These are phyloP conservation scores for Colletotrichum nymphaeae DNA, from an alignment of 2,329 filamentous ascomycete species.

Conservation along the genomic window DNA sequence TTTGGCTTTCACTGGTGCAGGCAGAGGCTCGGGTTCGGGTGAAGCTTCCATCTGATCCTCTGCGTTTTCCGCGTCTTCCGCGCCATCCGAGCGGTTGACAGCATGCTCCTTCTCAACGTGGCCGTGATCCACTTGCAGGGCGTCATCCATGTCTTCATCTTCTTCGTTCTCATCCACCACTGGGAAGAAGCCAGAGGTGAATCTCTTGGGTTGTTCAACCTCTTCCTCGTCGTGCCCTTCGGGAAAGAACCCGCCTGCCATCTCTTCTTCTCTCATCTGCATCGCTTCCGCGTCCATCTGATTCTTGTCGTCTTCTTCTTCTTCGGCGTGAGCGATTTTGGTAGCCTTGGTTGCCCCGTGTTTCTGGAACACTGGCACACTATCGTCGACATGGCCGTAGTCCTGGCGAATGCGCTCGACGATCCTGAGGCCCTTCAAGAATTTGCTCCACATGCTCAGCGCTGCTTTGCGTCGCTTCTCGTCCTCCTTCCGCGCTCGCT, in stretches of 20 bases:
- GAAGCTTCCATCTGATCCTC: neutral
- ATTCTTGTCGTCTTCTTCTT: neutral
- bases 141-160: conserved; percentile 46
- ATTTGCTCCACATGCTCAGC: conserved; percentile 84
- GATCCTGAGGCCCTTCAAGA: conserved; percentile 87
- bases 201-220: conserved; percentile 43
- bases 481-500: conserved; percentile 82
- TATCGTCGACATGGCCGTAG: conserved; percentile 73
- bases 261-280: conserved; percentile 57
- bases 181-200: conserved; percentile 61
- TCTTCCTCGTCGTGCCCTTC: conserved; percentile 65
- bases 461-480: conserved; percentile 82
- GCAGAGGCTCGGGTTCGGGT: neutral
- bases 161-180: conserved; percentile 57
- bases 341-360: conserved; percentile 41
- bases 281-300: conserved; percentile 38
- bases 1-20: conserved; percentile 22
- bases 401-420: conserved; percentile 80
- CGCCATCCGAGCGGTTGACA: no score
- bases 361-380: conserved; percentile 65
- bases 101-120: neutral
- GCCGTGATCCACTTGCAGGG: conserved; percentile 48
- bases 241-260: conserved; percentile 71
- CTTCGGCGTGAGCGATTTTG: neutral
- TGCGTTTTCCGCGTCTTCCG: neutral